Percentiles rank a stretch among this genome's conserved stretches.
These are phyloP conservation scores for Penicillium expansum DNA, from an alignment of 2,329 filamentous ascomycete genomes.

Conservation along the genomic window DNA sequence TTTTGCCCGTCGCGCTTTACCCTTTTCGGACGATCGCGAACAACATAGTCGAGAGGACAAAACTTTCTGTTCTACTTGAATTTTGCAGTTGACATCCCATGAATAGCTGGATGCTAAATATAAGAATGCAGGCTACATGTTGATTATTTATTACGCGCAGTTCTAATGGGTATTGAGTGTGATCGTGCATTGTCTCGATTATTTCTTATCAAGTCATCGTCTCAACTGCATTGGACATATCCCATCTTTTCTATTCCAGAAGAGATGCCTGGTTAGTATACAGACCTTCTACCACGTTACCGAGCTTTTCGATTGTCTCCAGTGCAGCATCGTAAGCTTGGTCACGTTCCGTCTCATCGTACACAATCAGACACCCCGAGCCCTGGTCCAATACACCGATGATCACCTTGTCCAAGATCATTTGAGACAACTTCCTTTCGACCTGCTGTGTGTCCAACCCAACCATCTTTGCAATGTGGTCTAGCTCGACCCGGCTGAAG, in stretches of 20 bases:
- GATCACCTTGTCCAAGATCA: constrained; percentile 99
- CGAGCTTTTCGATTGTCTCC: constrained; percentile 93
- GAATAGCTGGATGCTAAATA: not conserved
- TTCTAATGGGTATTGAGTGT: not conserved
- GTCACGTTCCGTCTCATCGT: constrained; percentile 90
- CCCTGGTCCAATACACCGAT: constrained; percentile 96
- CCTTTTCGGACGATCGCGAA: constrained; percentile 30
- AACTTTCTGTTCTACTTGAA: not conserved
- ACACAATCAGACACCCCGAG: constrained; percentile 95
- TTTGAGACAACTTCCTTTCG: constrained; percentile 96
- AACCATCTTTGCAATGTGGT: constrained; percentile 96
- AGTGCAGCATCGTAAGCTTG: constrained; percentile 92
- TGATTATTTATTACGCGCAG: not conserved
- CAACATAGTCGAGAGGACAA: not conserved
- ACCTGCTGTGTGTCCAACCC: constrained; percentile 94
- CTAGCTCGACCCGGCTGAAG: constrained; percentile 94
- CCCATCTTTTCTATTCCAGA: constrained; percentile 64
- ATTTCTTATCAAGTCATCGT: constrained; percentile 23
- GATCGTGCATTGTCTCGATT: constrained; percentile 17
- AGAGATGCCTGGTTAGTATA: constrained; percentile 97
- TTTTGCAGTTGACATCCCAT: not conserved
- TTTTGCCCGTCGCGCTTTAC: constrained; percentile 37
- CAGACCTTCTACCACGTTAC: constrained; percentile 93
- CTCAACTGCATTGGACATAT: constrained; percentile 27
- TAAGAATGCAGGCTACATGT: not conserved